phyloP scores from a whole-genome alignment of 2,329 filamentous ascomycete species.

The Penicillium nordicum region DNA sequence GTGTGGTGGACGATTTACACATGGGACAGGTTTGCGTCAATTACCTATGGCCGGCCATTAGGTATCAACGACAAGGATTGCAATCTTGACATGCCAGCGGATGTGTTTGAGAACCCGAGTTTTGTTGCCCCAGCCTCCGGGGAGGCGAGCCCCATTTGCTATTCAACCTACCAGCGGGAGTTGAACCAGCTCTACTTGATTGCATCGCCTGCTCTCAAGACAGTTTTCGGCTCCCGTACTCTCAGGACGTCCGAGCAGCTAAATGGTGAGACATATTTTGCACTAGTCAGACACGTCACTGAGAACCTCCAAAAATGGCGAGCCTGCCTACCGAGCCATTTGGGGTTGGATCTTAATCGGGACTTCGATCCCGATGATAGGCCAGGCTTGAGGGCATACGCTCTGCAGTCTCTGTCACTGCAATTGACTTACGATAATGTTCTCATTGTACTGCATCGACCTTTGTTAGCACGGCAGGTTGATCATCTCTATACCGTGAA shows the following conservation, averaged over 20 bases:
- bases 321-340: conserved; percentile 13
- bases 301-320: conserved; percentile 21
- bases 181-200: conserved; percentile 26
- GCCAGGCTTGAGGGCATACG: conserved; percentile 15
- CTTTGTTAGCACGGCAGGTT: conserved; percentile 39
- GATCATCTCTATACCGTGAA: conserved; percentile 24
- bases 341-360: conserved; percentile 17
- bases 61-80: conserved; percentile 45
- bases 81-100: conserved; percentile 32
- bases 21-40: conserved; percentile 43
- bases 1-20: conserved; percentile 46
- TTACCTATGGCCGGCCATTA: conserved; percentile 42
- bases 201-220: conserved; percentile 22
- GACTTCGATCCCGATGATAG: conserved; percentile 14
- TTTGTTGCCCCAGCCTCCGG: conserved; percentile 17
- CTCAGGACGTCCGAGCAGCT: conserved; percentile 16
- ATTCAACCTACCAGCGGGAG: conserved; percentile 25
- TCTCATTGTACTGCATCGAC: conserved; percentile 44
- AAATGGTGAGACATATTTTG: conserved; percentile 17
- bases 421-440: conserved; percentile 46
- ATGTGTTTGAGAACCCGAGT: conserved; percentile 31
- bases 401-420: conserved; percentile 43
- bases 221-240: conserved; percentile 26
- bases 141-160: conserved; percentile 13
- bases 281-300: conserved; percentile 18